Base-by-base conservation (phyloP, 306 rosid species). In the Chamaecrista fasciculata region DNA sequence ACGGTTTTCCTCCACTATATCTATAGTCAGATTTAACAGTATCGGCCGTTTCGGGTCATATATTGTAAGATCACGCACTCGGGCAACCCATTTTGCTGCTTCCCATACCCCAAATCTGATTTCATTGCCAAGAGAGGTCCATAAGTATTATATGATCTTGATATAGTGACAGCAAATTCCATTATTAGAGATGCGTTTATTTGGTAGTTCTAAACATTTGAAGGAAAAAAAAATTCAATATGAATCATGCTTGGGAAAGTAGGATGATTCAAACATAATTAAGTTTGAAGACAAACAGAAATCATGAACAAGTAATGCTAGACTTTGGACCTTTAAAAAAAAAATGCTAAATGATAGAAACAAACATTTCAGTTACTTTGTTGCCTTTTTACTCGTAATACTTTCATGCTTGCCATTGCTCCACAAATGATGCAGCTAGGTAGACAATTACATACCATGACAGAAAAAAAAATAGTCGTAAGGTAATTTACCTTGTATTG, bases 91-190 rank as follows among this genome's bases (percentile, higher is more conserved):
- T 71, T 91, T 95, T 74, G 99, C 96, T 36, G 95, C 90, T 83
- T 91, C 97, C 99, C 97, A 95, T 11, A 83, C 92, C 37, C 99
- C 99, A 81, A 95, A 95, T 78, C 96, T 95, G 91, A 73, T 74
- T 74, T 63, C 55, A 74, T 15, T 59, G n/a, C 28, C 52, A 78
- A 74, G 26, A 43, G 18, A 66, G 19, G 34, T 24, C 34, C 56
- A 18, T 53, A 19, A 39, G 37, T 28, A 34, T 37, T 29, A 44
- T 29, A 58, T 18, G 39, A 19, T 19, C 39, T 31, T 23, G 63
- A 68, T 36, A 21, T 4, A 15, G 50, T 11, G 20, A 15, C 50
- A 44, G 50, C 20, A 44, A 44, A 44, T n/a, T 14, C 52, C 52
- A 43, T 1, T 43, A 16, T 43, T 43, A 53, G n/a, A 39, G 6